Base-by-base conservation (phyloP, 169 alveolate genomes). In the Plasmodium gonderi region DNA sequence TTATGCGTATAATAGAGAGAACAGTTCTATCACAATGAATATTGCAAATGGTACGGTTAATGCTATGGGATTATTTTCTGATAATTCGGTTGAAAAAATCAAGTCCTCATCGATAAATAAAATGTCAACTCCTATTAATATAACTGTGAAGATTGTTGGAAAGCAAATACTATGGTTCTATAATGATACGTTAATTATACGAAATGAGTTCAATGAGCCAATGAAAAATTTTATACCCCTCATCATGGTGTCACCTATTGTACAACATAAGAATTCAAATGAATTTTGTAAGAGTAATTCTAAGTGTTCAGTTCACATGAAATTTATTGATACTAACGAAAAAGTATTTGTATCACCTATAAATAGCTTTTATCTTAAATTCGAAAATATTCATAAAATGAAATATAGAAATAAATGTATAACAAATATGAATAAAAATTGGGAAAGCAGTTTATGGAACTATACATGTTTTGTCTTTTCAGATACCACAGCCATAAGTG, bases 101-200 rank as follows among this genome's bases (percentile, higher is more conserved):
- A 87, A 76, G 31, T 45, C 79, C 11, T n/a, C 31, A 33, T 23
- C 40, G 36, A 33, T 31, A 17, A 83, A 72, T 51, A 83, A 83
- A 72, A 40, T 36, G 20, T 23, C 92, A 51, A 38, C 45, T 40
- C 2, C n/a, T 1, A 26, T 49, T 33, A 76, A 12, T 65, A 47
- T 87, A 60, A 87, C 83, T 12, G 93, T 87, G 68, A 51, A 75
- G 79, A 45, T 87, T 29, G 36, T 87, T 87, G 93, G 93, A 29
- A 87, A 87, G 68, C 77, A 87, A 45, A 20, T 87, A 42, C 23
- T 87, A n/a, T 87, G 93, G 93, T 75, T 87, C 69, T 74, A 26
- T 17, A 87, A 87, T 76, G 76, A 87, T 31, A 87, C 42, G 11
- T 20, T 54, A n/a, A 17, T 87, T 42, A 44, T 76, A 2, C 68